Conservation (phyloP, 495 filamentous ascomycete species). For the Aspergillus indologenus region DNA sequence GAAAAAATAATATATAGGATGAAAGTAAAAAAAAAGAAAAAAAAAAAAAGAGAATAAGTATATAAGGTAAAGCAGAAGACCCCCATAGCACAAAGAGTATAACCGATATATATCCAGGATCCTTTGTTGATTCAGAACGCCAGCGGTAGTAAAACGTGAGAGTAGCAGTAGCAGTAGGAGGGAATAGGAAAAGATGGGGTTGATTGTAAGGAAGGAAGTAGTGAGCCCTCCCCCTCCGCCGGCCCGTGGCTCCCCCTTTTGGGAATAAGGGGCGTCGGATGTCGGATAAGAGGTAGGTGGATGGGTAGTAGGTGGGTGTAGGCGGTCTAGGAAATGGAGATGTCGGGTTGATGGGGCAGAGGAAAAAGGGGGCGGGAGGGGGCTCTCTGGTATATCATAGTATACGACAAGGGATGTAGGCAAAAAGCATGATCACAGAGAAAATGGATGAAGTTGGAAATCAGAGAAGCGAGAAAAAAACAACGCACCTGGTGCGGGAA, state of each 20-base stretch:
- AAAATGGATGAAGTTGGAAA: slow-evolving; percentile 14
- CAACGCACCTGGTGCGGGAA: slow-evolving; percentile 10
- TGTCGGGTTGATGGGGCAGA: slow-evolving; percentile 9
- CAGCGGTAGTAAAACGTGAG: slow-evolving; percentile 9
- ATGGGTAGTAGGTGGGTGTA: slow-evolving; percentile 9
- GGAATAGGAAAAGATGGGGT: no score
- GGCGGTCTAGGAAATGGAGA: slow-evolving; percentile 3
- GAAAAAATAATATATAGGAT: no score
- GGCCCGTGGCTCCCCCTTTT: no score
- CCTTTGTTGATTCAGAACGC: slow-evolving; percentile 4
- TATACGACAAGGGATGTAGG: slow-evolving; percentile 16
- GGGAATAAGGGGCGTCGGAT: background rate
- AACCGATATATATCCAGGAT: slow-evolving; percentile 7
- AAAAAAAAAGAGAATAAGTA: slow-evolving; percentile 22
- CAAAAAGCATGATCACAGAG: slow-evolving; percentile 15
- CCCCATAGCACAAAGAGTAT: background rate
- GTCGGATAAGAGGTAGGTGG: slow-evolving; percentile 1
- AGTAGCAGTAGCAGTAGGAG: no score
- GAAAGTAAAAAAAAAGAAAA: slow-evolving; percentile 31
- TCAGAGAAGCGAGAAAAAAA: slow-evolving; percentile 18
- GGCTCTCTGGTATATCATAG: slow-evolving; percentile 26
- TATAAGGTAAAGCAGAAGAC: background rate
- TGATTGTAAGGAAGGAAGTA: no score
- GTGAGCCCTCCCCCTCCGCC: no score
- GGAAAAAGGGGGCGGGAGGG: background rate